Evolutionary conservation across 768 basidiomycete genomes (phyloP).

Genomic region (Cystofilobasidium ferigula): DNA sequence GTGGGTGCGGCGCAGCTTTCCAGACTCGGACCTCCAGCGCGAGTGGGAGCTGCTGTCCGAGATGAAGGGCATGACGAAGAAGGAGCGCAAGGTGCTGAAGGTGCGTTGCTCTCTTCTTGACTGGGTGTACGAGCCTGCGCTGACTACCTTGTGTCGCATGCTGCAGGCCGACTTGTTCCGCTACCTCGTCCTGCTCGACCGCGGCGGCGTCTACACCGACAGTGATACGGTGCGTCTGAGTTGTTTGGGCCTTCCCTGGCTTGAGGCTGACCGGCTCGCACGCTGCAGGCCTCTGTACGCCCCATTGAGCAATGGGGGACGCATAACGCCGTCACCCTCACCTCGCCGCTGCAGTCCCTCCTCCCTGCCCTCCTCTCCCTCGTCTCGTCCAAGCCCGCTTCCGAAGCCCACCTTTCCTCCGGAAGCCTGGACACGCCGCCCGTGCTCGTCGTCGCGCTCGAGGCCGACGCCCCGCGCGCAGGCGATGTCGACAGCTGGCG

Average conservation of each 20-base stretch:
- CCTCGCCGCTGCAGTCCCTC: neutral
- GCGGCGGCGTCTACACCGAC: conserved; percentile 14
- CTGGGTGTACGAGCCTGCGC: neutral
- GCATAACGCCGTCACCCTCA: neutral
- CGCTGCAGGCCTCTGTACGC: conserved; percentile 8
- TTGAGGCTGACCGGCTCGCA: neutral
- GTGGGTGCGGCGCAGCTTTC: conserved; percentile 12
- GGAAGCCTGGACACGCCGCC: neutral
- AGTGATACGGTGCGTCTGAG: neutral
- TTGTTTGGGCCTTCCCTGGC: too few species aligned
- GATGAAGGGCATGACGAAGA: neutral
- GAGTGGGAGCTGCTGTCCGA: conserved; percentile 8
- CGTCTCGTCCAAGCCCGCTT: neutral
- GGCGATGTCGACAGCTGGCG: conserved; percentile 1
- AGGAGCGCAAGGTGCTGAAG: conserved; percentile 9
- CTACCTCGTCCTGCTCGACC: conserved; percentile 10
- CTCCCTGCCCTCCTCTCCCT: conserved; percentile 3
- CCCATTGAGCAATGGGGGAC: conserved; percentile 18
- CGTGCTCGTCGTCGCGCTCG: conserved; percentile 12
- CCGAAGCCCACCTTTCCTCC: neutral
- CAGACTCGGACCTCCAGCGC: neutral
- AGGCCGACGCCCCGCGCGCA: conserved; percentile 7
- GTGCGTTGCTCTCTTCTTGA: neutral
- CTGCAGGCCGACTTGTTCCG: conserved; percentile 5
- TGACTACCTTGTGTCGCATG: neutral